A percentile compares a stretch with the other conserved stretches of the same genome.
phyloP scores from a whole-genome alignment of 1,284 basidiomycete genomes.

The Naganishia cerealis region DNA sequence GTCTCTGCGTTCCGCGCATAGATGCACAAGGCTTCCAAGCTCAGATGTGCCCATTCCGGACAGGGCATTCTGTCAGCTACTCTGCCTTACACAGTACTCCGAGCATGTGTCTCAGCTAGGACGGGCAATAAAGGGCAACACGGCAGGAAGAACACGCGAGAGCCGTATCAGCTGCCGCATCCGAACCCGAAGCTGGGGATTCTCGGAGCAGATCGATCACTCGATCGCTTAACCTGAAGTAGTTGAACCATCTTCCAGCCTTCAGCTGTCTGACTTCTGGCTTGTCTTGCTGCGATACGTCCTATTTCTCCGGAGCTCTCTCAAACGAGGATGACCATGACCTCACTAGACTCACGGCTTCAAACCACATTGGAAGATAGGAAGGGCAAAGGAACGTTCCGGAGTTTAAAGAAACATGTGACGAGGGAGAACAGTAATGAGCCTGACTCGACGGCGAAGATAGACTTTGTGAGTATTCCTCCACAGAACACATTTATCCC shows the following conservation, averaged over 20 bases:
- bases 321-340: not conserved
- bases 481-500: not conserved
- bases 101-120: no score
- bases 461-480: constrained; percentile 47
- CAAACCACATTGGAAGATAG: constrained; percentile 39
- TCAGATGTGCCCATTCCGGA: no score
- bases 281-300: not conserved
- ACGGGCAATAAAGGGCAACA: no score
- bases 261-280: not conserved
- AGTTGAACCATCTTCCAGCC: constrained; percentile 4
- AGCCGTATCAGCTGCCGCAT: not conserved
- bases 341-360: constrained; percentile 40
- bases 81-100: no score
- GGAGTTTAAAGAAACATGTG: constrained; percentile 42
- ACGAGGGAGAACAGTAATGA: constrained; percentile 21
- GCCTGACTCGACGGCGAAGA: not conserved
- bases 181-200: not conserved
- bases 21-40: no score
- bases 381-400: constrained; percentile 43
- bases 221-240: not conserved
- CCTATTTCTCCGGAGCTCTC: not conserved
- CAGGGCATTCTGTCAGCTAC: no score
- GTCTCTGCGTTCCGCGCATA: not conserved
- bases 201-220: not conserved
- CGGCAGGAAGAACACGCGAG: no score